Percentiles rank a stretch among this genome's conserved stretches.
Evolutionary conservation across 2,329 filamentous ascomycete species (phyloP).

Genomic region (Exserohilum turcica): DNA sequence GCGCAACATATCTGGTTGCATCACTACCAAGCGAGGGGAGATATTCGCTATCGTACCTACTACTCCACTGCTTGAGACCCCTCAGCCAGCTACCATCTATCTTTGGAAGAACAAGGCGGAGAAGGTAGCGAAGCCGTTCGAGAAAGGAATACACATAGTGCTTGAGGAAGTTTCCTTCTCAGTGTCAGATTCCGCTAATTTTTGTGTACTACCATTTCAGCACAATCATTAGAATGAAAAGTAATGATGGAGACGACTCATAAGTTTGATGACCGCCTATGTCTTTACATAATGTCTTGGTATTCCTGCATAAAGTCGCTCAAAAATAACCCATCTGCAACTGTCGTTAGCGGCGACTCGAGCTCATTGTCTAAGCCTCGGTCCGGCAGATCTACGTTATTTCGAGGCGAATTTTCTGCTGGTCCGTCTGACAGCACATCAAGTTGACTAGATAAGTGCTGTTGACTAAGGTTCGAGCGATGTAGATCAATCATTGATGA

Average conservation of each 20-base stretch:
- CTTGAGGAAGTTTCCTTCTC: background rate
- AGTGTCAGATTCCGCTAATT: background rate
- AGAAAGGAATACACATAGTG: slow-evolving; percentile 2
- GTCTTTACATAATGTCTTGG: background rate
- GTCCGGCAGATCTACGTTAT: background rate
- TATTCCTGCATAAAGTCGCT: slow-evolving; percentile 4
- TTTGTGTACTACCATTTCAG: background rate
- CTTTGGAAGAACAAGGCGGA: slow-evolving; percentile 1
- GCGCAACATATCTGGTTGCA: slow-evolving; percentile 1
- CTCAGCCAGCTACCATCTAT: slow-evolving; percentile 1
- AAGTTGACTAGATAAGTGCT: background rate
- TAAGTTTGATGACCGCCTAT: background rate
- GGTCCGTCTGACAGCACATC: background rate
- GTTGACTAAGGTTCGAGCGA: background rate
- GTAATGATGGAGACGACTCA: background rate
- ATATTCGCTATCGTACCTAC: slow-evolving; percentile 1
- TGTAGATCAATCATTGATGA: background rate
- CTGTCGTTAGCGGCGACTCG: background rate
- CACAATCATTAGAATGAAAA: background rate
- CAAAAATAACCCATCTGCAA: slow-evolving; percentile 1
- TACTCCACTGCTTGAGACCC: background rate
- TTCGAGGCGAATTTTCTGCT: background rate
- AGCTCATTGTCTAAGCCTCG: background rate
- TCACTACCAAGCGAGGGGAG: background rate
- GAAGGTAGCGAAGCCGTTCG: background rate